These are phyloP conservation scores for Podaxis pistillaris DNA, from an alignment of 768 basidiomycete species.

Conservation along the genomic window DNA sequence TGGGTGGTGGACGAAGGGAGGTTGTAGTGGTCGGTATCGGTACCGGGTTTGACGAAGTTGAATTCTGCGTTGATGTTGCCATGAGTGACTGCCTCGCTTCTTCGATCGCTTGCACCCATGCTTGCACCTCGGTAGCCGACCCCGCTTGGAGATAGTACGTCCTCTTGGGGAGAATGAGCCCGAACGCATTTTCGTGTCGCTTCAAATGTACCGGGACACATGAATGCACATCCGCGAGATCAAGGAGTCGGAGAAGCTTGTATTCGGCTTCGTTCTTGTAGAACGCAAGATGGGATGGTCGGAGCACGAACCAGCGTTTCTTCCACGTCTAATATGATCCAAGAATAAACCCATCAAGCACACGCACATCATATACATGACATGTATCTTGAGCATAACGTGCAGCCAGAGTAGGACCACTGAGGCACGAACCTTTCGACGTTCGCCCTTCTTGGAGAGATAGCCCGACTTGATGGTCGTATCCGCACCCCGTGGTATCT, in stretches of 20 bases:
- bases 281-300: slow-evolving; percentile 89
- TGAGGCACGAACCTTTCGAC: slow-evolving; percentile 74
- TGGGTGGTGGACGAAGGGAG: slow-evolving; percentile 30
- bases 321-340: slow-evolving; percentile 82
- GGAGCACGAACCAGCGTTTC: slow-evolving; percentile 96
- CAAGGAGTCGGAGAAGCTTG: slow-evolving; percentile 83
- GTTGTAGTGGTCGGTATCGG: slow-evolving; percentile 30
- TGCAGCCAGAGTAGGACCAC: slow-evolving; percentile 3
- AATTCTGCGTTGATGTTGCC: slow-evolving; percentile 60
- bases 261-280: slow-evolving; percentile 97
- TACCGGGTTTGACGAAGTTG: slow-evolving; percentile 46
- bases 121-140: slow-evolving; percentile 65
- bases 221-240: slow-evolving; percentile 85
- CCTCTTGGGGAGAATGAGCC: slow-evolving; percentile 84
- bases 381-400: background rate
- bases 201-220: slow-evolving; percentile 87
- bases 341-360: background rate
- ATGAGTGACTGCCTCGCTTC: slow-evolving; percentile 66
- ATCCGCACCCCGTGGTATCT: slow-evolving; percentile 55
- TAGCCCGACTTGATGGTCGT: slow-evolving; percentile 88
- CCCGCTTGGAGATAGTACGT: slow-evolving; percentile 92
- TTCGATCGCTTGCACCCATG: slow-evolving; percentile 84
- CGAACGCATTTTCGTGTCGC: slow-evolving; percentile 85
- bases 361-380: slow-evolving; percentile 1
- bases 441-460: slow-evolving; percentile 96